Evolutionary conservation across 2,329 filamentous ascomycete species (phyloP).

Genomic region (Coniochaeta sp.): DNA sequence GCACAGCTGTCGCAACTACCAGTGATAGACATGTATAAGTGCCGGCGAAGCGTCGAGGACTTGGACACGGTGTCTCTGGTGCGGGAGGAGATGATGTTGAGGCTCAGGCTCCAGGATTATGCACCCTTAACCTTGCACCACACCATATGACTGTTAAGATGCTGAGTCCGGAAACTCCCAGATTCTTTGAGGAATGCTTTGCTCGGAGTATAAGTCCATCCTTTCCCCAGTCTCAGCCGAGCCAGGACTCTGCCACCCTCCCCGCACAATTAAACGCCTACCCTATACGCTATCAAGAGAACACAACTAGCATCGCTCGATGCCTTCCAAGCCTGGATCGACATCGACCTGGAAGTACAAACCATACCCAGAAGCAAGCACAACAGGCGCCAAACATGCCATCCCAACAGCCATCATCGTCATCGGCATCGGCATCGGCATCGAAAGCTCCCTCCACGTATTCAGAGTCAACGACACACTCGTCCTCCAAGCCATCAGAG

Average conservation of each 20-base stretch:
- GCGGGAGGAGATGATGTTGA: background rate
- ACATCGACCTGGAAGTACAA: no score
- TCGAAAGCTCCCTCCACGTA: conserved; percentile 15
- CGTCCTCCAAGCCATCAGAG: conserved; percentile 19
- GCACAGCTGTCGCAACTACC: background rate
- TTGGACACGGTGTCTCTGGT: background rate
- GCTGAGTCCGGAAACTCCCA: background rate
- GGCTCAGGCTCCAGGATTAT: background rate
- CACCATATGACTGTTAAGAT: background rate
- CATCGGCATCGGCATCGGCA: no score
- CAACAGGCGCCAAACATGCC: background rate
- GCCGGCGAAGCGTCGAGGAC: background rate
- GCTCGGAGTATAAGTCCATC: background rate
- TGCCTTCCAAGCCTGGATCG: no score
- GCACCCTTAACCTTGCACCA: background rate
- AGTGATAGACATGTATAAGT: background rate
- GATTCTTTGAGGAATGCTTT: background rate
- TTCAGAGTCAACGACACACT: conserved; percentile 24
- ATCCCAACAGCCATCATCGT: background rate
- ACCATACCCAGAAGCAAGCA: no score
- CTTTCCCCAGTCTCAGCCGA: no score
- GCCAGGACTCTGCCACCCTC: no score
- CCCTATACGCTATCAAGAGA: no score
- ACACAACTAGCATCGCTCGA: no score
- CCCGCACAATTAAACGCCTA: no score